Conservation (phyloP, 2,329 filamentous ascomycete genomes). For the Penicillium polonicum region DNA sequence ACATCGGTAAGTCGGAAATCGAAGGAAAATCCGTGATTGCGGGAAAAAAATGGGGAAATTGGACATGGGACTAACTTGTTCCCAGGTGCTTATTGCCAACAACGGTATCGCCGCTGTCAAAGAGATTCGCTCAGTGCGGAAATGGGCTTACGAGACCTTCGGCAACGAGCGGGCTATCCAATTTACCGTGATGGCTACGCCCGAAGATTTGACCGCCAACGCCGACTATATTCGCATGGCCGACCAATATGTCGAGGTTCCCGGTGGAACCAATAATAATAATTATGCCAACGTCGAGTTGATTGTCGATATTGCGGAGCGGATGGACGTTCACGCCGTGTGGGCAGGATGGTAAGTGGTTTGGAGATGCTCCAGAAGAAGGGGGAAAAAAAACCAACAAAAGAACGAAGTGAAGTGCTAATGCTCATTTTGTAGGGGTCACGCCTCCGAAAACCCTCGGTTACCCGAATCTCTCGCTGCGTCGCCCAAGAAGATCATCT, state of each 20-base stretch:
- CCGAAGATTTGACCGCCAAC: conserved; percentile 94
- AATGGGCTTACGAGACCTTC: conserved; percentile 99
- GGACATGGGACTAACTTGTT: conserved; percentile 15
- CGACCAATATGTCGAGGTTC: conserved; percentile 98
- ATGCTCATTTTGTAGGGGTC: conserved; percentile 62
- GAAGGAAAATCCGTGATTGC: not conserved
- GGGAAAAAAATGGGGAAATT: not conserved
- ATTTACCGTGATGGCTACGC: conserved; percentile 99
- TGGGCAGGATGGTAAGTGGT: conserved; percentile 90
- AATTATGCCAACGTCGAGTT: conserved; percentile 99
- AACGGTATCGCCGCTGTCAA: conserved; percentile 99
- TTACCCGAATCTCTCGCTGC: conserved; percentile 93
- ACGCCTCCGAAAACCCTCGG: conserved; percentile 98
- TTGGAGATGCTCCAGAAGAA: not conserved
- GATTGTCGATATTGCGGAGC: conserved; percentile 97
- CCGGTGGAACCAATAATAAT: conserved; percentile 99
- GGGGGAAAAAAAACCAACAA: too few species aligned
- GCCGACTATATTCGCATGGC: conserved; percentile 99
- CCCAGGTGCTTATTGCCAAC: conserved; percentile 93
- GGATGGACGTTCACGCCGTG: conserved; percentile 96
- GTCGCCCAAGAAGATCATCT: conserved; percentile 97
- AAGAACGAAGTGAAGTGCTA: not conserved
- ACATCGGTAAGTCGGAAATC: conserved; percentile 68
- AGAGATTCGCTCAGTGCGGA: conserved; percentile 97
- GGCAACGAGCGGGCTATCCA: conserved; percentile 97